phyloP scores from a whole-genome alignment of 1,284 basidiomycete species.

The Limonomyces culmigenus region DNA sequence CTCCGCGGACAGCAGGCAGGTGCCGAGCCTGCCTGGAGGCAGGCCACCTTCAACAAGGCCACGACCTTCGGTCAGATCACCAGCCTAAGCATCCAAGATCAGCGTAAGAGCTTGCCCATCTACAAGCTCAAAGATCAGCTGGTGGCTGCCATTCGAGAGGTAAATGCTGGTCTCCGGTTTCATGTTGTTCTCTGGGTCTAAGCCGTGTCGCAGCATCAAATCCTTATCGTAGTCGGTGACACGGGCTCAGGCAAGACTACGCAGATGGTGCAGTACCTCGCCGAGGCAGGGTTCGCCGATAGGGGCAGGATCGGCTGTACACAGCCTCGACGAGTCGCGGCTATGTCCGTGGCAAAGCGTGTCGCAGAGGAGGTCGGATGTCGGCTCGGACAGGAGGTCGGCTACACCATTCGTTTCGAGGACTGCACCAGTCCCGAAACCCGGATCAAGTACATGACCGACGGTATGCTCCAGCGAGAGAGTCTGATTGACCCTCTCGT shows the following conservation, averaged over 20 bases:
- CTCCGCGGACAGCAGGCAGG: conserved; percentile 70
- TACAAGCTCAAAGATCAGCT: conserved; percentile 91
- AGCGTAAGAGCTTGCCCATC: conserved; percentile 82
- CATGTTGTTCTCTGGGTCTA: conserved; percentile 1
- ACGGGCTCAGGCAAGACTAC: conserved; percentile 91
- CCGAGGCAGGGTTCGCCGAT: conserved; percentile 80
- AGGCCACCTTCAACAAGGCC: conserved; percentile 90
- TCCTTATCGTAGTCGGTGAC: conserved; percentile 82
- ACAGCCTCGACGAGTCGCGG: conserved; percentile 47
- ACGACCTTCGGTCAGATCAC: conserved; percentile 94
- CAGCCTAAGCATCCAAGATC: conserved; percentile 81
- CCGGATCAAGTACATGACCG: conserved; percentile 99
- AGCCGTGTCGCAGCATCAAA: conserved; percentile 61
- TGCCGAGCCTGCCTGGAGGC: conserved; percentile 83
- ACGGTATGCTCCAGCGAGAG: conserved; percentile 97
- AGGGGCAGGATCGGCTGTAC: conserved; percentile 34
- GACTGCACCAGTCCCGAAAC: conserved; percentile 97
- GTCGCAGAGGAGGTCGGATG: conserved; percentile 97
- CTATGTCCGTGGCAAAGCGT: conserved; percentile 75
- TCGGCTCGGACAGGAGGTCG: conserved; percentile 91
- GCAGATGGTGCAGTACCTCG: conserved; percentile 89
- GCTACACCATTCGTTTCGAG: conserved; percentile 98
- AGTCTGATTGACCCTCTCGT: conserved; percentile 91
- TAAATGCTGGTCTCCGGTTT: too few relatives aligned
- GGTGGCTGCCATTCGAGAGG: conserved; percentile 81